Evolutionary conservation across 495 filamentous ascomycete species (phyloP), one percentile per base, ranked within the genome.

Genomic region (Aspergillus heteromorphus): DNA sequence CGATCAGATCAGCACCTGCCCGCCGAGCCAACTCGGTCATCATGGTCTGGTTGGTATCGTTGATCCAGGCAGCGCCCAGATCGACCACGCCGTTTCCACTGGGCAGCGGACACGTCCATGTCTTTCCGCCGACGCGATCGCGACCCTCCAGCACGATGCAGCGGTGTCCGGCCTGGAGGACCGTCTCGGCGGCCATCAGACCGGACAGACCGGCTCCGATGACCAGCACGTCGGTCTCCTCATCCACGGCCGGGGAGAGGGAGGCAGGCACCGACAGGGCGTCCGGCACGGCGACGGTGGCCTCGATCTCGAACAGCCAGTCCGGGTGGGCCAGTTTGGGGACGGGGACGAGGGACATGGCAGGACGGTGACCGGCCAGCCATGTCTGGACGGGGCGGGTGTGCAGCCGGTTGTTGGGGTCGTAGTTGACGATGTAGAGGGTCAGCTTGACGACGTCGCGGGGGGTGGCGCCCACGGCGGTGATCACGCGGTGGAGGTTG

Each of bases 231-330:
- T 57, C 45, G 80, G 91, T 34, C 74, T 92, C 45, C 78, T n/a
- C n/a, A n/a, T 92, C 70, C 62, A 87, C 6, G 87, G 85, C 29
- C 90, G 92, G 58, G 72, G 79, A 31, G 86, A 89, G 16, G 89
- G 66, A 56, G 13, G 29, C 9, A 10, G 43, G 20, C 4, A 19
- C 14, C 5, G 27, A 8, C 0, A 16, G 3, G 11, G 19, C 14
- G 4, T 48, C 43, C 3, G 43, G 43, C 18, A 48, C 30, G 8
- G 30, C 29, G 23, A 64, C 58, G 1, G 65, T 51, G 3, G 66
- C 69, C 21, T 72, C 70, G 20, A 73, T 62, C 58, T 73, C 67
- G 34, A 71, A 67, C 4, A 63, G 53, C 49, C 58, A 63, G 14
- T 49, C 63, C 1, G 67, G 69, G 4, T 49, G 48, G 2, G 64